phyloP scores from a whole-genome alignment of 2,329 filamentous ascomycete genomes.

The Colletotrichum sp. region DNA sequence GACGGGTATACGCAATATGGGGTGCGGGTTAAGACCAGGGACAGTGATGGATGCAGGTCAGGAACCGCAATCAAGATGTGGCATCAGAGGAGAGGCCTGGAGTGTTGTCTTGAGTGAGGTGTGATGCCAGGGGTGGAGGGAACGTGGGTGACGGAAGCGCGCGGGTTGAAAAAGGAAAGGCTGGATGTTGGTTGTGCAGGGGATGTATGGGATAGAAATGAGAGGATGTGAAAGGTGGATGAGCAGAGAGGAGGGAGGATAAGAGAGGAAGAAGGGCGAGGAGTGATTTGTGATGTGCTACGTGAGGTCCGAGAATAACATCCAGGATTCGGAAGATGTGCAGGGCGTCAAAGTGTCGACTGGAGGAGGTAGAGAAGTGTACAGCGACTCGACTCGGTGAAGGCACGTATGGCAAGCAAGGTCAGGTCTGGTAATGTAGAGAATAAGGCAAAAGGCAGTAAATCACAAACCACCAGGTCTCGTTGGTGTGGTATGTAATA shows the following conservation, averaged over 20 bases:
- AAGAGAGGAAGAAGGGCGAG: not conserved
- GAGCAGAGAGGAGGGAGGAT: not conserved
- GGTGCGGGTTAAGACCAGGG: slow-evolving; percentile 15
- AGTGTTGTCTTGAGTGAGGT: not conserved
- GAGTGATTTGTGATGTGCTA: slow-evolving; percentile 12
- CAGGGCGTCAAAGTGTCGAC: slow-evolving; percentile 3
- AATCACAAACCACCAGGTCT: not conserved
- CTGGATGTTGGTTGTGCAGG: slow-evolving; percentile 1
- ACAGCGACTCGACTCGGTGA: not conserved
- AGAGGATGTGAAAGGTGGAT: not conserved
- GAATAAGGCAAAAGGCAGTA: not conserved
- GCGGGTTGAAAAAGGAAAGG: slow-evolving; percentile 19
- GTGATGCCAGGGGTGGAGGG: not conserved
- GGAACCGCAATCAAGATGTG: slow-evolving; percentile 12
- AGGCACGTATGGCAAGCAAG: not conserved
- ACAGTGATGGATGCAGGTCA: slow-evolving; percentile 13
- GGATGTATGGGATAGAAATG: not conserved
- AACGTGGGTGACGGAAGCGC: slow-evolving; percentile 15
- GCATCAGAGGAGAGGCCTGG: slow-evolving; percentile 14
- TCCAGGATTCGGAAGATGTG: slow-evolving; percentile 1
- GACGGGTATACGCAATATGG: slow-evolving; percentile 15
- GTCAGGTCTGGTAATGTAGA: not conserved
- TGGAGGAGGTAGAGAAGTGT: not conserved
- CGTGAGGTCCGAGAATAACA: slow-evolving; percentile 21
- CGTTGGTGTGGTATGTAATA: not conserved